These are phyloP conservation scores for Leccinellum luteum DNA, from an alignment of 768 basidiomycete genomes.

Conservation along the genomic window DNA sequence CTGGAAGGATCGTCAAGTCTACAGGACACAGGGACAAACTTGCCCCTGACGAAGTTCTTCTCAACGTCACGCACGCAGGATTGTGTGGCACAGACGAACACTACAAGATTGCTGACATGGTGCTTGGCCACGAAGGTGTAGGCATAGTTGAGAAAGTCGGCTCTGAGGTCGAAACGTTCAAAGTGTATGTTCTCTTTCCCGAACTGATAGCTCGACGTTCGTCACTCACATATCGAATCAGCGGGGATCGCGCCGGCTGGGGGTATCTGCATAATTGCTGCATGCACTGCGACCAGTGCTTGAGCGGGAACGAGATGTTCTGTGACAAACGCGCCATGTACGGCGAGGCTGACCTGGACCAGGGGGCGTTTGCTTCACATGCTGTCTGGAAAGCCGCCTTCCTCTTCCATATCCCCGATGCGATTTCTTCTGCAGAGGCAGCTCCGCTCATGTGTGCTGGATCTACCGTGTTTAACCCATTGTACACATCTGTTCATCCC, in stretches of 20 bases:
- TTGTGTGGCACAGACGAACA: conserved; percentile 42
- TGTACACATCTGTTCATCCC: conserved; percentile 24
- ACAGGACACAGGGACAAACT: conserved; percentile 15
- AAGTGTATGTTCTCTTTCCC: conserved; percentile 25
- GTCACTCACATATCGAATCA: conserved; percentile 2
- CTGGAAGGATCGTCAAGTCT: conserved; percentile 19
- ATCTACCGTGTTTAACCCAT: conserved; percentile 31
- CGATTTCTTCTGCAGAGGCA: conserved; percentile 28
- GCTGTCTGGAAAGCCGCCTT: conserved; percentile 35
- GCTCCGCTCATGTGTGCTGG: conserved; percentile 40
- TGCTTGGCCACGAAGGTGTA: conserved; percentile 41
- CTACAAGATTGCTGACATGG: conserved; percentile 30
- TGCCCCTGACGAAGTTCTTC: conserved; percentile 28
- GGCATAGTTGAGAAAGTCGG: conserved; percentile 36
- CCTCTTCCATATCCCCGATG: conserved; percentile 35
- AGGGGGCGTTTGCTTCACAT: conserved; percentile 36
- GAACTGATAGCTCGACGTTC: background rate
- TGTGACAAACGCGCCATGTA: conserved; percentile 27
- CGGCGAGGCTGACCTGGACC: conserved; percentile 25
- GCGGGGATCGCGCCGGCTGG: conserved; percentile 38
- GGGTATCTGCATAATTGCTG: conserved; percentile 35
- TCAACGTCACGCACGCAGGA: conserved; percentile 34
- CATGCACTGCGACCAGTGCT: conserved; percentile 33
- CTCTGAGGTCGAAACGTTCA: conserved; percentile 30
- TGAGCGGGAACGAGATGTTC: conserved; percentile 31